Conservation (phyloP, 257 asterid species). For the Buddleja alternifolia region DNA sequence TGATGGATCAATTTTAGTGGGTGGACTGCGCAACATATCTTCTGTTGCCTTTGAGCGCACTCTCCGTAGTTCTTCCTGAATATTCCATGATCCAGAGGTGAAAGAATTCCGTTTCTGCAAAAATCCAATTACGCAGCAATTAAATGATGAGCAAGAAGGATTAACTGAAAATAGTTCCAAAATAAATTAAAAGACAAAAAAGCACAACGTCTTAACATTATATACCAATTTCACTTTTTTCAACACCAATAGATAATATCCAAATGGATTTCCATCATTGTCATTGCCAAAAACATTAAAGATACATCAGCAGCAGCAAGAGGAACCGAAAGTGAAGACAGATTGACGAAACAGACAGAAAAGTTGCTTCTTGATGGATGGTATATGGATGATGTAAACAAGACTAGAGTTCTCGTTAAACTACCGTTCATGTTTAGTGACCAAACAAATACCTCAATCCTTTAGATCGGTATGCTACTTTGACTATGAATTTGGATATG, state of each 20-base stretch:
- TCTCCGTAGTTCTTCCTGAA: slow-evolving; percentile 78
- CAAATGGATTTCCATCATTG: slow-evolving; percentile 11
- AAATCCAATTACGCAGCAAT: slow-evolving; percentile 27
- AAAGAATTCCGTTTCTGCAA: slow-evolving; percentile 65
- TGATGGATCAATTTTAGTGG: slow-evolving; percentile 51
- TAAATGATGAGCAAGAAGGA: slow-evolving; percentile 18
- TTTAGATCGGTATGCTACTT: too few species aligned
- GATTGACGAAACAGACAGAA: too few species aligned
- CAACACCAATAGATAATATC: not conserved
- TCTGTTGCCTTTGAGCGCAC: slow-evolving; percentile 80
- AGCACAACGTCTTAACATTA: not conserved
- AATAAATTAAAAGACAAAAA: not conserved
- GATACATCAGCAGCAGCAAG: not conserved
- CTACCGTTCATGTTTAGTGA: too few species aligned
- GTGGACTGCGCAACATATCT: slow-evolving; percentile 64
- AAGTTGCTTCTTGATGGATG: too few species aligned
- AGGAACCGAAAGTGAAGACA: not conserved
- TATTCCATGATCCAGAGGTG: slow-evolving; percentile 85
- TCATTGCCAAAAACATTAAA: slow-evolving; percentile 5
- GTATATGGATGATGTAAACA: too few species aligned
- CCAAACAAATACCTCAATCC: too few species aligned
- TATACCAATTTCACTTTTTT: slow-evolving; percentile 6
- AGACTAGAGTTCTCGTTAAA: too few species aligned
- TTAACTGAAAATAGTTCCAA: not conserved
- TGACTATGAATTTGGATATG: too few species aligned